Evolutionary conservation across 495 filamentous ascomycete species (phyloP).

Genomic region (Neurospora sp.): DNA sequence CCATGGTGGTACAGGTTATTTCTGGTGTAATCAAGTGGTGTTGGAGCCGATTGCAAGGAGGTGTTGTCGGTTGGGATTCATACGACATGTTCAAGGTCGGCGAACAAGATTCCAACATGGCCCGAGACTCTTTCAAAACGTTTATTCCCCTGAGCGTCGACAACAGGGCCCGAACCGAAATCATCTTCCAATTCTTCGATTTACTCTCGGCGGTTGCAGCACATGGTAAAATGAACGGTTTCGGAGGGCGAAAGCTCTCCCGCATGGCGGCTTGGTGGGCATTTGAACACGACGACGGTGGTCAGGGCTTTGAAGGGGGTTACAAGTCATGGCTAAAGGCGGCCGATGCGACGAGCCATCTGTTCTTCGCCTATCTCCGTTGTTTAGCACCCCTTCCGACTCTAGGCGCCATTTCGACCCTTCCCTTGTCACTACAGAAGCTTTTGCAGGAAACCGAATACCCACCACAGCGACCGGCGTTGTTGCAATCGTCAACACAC

Average conservation of each 20-base stretch:
- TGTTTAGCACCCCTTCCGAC: slow-evolving; percentile 72
- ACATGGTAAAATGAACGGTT: slow-evolving; percentile 85
- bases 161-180: slow-evolving; percentile 71
- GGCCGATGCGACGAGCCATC: slow-evolving; percentile 88
- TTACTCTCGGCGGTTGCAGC: slow-evolving; percentile 68
- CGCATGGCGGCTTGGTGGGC: slow-evolving; percentile 98
- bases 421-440: slow-evolving; percentile 84
- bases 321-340: slow-evolving; percentile 78
- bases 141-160: slow-evolving; percentile 95
- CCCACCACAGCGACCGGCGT: slow-evolving; percentile 67
- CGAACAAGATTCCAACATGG: slow-evolving; percentile 87
- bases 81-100: slow-evolving; percentile 94
- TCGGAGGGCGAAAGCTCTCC: slow-evolving; percentile 88
- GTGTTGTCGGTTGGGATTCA: slow-evolving; percentile 92
- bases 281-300: slow-evolving; percentile 77
- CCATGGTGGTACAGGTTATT: slow-evolving; percentile 52
- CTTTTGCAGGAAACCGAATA: slow-evolving; percentile 91
- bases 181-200: slow-evolving; percentile 96
- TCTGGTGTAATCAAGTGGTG: slow-evolving; percentile 97
- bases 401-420: slow-evolving; percentile 63
- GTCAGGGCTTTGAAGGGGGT: slow-evolving; percentile 90
- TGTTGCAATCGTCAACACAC: slow-evolving; percentile 70
- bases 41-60: slow-evolving; percentile 87
- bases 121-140: slow-evolving; percentile 85
- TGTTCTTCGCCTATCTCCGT: slow-evolving; percentile 95